phyloP scores from a whole-genome alignment of 768 basidiomycete species.

The Dendrothele bispora region DNA sequence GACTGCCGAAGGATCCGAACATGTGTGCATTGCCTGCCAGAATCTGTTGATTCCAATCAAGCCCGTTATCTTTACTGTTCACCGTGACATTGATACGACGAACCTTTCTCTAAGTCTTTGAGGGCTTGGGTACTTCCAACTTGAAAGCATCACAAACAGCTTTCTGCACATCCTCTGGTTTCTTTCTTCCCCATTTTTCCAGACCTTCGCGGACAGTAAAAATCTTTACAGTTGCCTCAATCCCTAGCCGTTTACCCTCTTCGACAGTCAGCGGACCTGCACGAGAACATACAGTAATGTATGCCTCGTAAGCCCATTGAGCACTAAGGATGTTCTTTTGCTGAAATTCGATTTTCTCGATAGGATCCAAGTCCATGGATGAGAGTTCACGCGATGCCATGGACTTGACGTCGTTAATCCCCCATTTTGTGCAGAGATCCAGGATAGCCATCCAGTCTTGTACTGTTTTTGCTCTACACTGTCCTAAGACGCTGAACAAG shows the following conservation, averaged over 20 bases:
- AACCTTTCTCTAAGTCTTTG: too few species aligned
- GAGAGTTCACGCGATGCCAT: conserved; percentile 29
- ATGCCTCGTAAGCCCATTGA: conserved; percentile 23
- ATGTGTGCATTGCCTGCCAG: too few species aligned
- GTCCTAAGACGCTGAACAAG: conserved; percentile 19
- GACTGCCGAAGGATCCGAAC: too few species aligned
- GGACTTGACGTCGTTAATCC: conserved; percentile 23
- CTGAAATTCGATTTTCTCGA: conserved; percentile 42
- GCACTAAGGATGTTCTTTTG: conserved; percentile 31
- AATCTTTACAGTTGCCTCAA: conserved; percentile 18
- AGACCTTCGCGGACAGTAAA: conserved; percentile 23
- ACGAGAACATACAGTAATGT: conserved; percentile 19
- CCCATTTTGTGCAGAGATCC: conserved; percentile 25
- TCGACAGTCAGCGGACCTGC: conserved; percentile 17
- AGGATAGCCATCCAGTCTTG: conserved; percentile 35
- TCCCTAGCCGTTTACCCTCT: conserved; percentile 30
- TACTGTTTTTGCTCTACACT: conserved; percentile 20
- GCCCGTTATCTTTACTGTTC: too few species aligned
- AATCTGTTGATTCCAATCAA: too few species aligned
- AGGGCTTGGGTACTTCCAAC: too few species aligned
- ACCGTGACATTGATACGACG: too few species aligned
- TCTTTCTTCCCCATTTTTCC: conserved; percentile 21
- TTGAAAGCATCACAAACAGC: conserved; percentile 20
- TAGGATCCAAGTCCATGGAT: conserved; percentile 32
- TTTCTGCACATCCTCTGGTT: conserved; percentile 21